Percentiles rank a stretch among this genome's conserved stretches.
Conservation (phyloP, 768 basidiomycete species). For the Naematelia encephala region DNA sequence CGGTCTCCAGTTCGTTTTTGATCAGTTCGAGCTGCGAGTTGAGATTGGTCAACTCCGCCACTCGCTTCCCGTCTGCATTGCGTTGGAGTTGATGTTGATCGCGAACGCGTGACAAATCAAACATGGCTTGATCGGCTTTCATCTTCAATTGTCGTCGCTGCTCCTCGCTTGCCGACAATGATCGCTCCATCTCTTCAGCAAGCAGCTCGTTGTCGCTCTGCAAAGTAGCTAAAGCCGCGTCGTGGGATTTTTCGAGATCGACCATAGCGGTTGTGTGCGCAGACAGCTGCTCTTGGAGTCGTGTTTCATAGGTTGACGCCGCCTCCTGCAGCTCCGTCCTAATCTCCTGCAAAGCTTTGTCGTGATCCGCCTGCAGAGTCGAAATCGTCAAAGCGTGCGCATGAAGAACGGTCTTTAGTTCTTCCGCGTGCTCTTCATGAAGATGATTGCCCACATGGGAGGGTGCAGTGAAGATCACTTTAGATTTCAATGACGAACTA, state of each 20-base stretch:
- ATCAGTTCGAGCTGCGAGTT: constrained; percentile 26
- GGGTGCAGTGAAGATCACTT: not conserved
- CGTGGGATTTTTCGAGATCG: constrained; percentile 5
- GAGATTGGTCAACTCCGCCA: constrained; percentile 21
- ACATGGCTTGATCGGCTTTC: constrained; percentile 37
- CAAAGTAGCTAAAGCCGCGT: constrained; percentile 1
- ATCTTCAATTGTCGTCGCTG: constrained; percentile 39
- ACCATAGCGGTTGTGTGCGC: not conserved
- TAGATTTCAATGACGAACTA: not conserved
- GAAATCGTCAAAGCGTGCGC: constrained; percentile 23
- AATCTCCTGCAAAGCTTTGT: constrained; percentile 14
- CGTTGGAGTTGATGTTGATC: constrained; percentile 33
- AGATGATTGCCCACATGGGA: constrained; percentile 8
- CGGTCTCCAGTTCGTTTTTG: constrained; percentile 21
- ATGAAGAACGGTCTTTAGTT: constrained; percentile 28
- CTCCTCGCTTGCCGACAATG: constrained; percentile 27
- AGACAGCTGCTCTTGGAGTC: not conserved
- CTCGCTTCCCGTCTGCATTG: constrained; percentile 23
- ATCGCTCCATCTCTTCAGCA: constrained; percentile 28
- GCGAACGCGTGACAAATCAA: constrained; percentile 35
- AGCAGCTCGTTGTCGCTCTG: constrained; percentile 25
- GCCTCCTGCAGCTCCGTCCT: not conserved
- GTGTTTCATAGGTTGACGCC: constrained; percentile 1
- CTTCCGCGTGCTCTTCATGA: constrained; percentile 37
- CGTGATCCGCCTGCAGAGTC: constrained; percentile 15